Conservation (phyloP, 1,284 basidiomycete species). For the Takashimella tepidaria region DNA sequence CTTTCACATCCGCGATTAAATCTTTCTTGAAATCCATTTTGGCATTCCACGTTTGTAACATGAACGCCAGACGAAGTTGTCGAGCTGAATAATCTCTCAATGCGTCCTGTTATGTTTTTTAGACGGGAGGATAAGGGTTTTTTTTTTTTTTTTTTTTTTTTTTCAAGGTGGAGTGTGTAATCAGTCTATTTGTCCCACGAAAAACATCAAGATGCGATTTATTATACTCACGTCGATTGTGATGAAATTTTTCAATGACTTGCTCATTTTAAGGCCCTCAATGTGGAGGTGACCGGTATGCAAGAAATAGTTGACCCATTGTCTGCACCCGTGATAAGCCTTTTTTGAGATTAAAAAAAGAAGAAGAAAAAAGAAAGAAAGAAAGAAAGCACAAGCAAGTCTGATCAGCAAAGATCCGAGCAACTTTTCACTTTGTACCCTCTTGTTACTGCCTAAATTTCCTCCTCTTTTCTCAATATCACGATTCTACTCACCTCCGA, state of each 20-base stretch:
- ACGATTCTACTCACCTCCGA: slow-evolving; percentile 66
- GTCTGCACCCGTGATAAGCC: slow-evolving; percentile 85
- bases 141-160: no score
- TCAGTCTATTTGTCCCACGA: no score
- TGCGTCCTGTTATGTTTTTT: slow-evolving; percentile 84
- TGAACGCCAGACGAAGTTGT: slow-evolving; percentile 89
- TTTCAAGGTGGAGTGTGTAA: no score
- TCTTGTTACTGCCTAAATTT: no score
- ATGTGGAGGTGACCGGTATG: slow-evolving; percentile 99
- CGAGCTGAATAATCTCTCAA: slow-evolving; percentile 76
- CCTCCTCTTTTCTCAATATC: background rate
- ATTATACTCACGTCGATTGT: slow-evolving; percentile 83
- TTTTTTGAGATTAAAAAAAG: no score
- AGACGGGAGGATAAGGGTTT: no score
- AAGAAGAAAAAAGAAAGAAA: no score
- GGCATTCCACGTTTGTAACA: slow-evolving; percentile 86
- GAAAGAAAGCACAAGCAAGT: no score
- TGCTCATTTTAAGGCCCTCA: slow-evolving; percentile 98
- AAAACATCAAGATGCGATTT: no score
- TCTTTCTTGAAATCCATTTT: slow-evolving; percentile 94
- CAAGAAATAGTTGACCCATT: slow-evolving; percentile 99
- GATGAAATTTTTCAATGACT: slow-evolving; percentile 98
- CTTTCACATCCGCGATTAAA: slow-evolving; percentile 76
- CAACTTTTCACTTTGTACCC: no score
- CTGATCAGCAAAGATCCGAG: no score